A percentile compares a stretch with the other conserved stretches of the same genome.
Conservation (phyloP, 148 eudicot genomes). For the Camellia granthamiana region DNA sequence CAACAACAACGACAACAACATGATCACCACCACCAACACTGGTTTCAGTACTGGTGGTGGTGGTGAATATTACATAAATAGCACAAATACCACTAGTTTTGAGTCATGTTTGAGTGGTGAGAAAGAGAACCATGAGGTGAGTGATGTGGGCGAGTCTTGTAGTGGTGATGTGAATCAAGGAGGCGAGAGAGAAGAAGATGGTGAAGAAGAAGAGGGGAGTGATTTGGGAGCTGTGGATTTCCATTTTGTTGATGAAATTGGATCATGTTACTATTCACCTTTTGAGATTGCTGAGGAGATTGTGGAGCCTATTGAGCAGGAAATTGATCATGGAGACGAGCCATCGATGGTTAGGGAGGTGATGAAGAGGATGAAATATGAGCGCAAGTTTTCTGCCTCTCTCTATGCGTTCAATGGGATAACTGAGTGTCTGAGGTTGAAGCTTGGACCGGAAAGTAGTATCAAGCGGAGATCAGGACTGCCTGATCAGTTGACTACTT, state of each 20-base stretch:
- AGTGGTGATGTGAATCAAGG: slow-evolving; percentile 18
- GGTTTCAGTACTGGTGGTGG: not conserved
- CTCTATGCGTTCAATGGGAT: slow-evolving; percentile 47
- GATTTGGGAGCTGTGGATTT: slow-evolving; percentile 22
- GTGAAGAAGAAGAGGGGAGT: slow-evolving; percentile 8
- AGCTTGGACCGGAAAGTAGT: slow-evolving; percentile 18
- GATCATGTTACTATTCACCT: slow-evolving; percentile 27
- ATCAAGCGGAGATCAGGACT: not conserved
- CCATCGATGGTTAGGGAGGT: slow-evolving; percentile 33
- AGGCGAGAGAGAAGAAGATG: slow-evolving; percentile 18
- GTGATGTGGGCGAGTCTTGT: slow-evolving; percentile 9
- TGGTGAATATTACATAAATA: no score
- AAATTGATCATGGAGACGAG: slow-evolving; percentile 21
- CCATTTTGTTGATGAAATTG: slow-evolving; percentile 36
- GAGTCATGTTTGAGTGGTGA: slow-evolving; percentile 13
- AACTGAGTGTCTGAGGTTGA: slow-evolving; percentile 36
- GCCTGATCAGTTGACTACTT: slow-evolving; percentile 23
- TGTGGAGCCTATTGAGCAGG: slow-evolving; percentile 17
- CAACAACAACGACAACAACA: not conserved
- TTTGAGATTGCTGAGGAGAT: slow-evolving; percentile 40
- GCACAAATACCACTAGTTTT: not conserved
- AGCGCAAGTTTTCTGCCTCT: slow-evolving; percentile 42
- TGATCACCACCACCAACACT: not conserved
- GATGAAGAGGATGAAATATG: slow-evolving; percentile 46
- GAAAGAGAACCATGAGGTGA: not conserved